These are phyloP conservation scores for Oenanthe javanica DNA, from an alignment of 140 eudicot genomes.

Conservation along the genomic window DNA sequence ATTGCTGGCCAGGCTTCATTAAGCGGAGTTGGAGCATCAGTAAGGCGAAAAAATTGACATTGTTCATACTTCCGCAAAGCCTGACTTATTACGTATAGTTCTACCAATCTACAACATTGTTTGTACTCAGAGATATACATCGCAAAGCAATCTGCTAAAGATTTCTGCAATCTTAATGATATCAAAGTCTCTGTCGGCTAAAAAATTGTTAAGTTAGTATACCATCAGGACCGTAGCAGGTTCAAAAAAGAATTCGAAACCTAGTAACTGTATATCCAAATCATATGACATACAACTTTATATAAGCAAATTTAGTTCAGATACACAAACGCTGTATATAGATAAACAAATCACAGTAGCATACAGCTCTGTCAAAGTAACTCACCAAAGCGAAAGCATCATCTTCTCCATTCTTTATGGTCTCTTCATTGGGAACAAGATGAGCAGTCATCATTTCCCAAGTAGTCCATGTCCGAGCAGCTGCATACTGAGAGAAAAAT, in stretches of 20 bases:
- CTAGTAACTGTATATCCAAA: neutral
- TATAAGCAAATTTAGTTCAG: neutral
- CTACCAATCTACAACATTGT: neutral
- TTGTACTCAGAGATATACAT: neutral
- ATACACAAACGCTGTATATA: neutral
- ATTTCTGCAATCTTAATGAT: neutral
- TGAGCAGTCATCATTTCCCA: slow-evolving; percentile 99
- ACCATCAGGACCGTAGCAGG: neutral
- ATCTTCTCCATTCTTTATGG: slow-evolving; percentile 67
- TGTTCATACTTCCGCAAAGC: neutral
- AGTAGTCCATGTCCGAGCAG: slow-evolving; percentile 95
- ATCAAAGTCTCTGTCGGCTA: neutral
- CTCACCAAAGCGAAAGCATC: slow-evolving; percentile 84
- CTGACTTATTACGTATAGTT: neutral
- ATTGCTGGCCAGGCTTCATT: too few relatives aligned
- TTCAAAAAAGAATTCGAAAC: neutral
- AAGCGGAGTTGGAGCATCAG: too few relatives aligned
- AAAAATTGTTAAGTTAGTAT: neutral
- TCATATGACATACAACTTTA: neutral
- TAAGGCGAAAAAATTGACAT: too few relatives aligned
- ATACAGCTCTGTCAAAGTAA: slow-evolving; percentile 7
- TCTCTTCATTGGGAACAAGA: slow-evolving; percentile 78
- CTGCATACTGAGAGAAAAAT: slow-evolving; percentile 53
- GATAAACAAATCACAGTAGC: neutral
- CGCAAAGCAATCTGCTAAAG: neutral